These are phyloP conservation scores for Hypoxylon sp. DNA, from an alignment of 2,329 filamentous ascomycete genomes.

Conservation along the genomic window DNA sequence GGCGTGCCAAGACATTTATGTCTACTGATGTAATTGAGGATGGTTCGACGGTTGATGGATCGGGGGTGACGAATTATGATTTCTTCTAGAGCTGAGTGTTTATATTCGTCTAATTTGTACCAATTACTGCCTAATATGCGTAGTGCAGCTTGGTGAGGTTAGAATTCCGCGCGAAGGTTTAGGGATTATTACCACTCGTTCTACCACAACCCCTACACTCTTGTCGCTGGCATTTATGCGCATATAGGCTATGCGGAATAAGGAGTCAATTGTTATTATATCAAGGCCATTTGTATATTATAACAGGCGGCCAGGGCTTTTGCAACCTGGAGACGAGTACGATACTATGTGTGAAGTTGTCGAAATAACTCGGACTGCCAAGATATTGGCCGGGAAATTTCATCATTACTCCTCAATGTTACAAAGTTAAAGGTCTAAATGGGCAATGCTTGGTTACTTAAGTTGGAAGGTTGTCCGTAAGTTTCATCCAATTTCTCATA, in stretches of 20 bases:
- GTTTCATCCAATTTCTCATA: too few relatives aligned
- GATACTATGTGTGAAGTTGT: too few relatives aligned
- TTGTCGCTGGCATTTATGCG: background rate
- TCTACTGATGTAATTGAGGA: background rate
- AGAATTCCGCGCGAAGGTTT: background rate
- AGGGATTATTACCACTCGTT: background rate
- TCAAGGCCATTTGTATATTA: background rate
- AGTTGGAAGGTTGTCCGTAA: too few relatives aligned
- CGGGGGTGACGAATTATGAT: background rate
- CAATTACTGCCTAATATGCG: background rate
- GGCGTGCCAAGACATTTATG: slow-evolving; percentile 8
- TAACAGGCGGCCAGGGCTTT: background rate
- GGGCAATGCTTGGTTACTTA: too few relatives aligned
- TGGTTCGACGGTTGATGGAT: background rate
- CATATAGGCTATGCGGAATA: too few relatives aligned
- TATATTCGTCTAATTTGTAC: background rate
- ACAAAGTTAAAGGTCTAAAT: too few relatives aligned
- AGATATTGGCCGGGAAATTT: too few relatives aligned
- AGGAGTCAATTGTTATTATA: too few relatives aligned
- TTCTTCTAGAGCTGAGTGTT: background rate
- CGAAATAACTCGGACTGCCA: too few relatives aligned
- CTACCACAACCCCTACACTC: background rate
- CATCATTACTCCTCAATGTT: too few relatives aligned
- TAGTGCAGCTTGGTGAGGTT: too few relatives aligned
- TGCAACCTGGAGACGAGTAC: too few relatives aligned